Evolutionary conservation across 2,329 filamentous ascomycete species (phyloP).

Genomic region (Aspergillus pseudonomiae): DNA sequence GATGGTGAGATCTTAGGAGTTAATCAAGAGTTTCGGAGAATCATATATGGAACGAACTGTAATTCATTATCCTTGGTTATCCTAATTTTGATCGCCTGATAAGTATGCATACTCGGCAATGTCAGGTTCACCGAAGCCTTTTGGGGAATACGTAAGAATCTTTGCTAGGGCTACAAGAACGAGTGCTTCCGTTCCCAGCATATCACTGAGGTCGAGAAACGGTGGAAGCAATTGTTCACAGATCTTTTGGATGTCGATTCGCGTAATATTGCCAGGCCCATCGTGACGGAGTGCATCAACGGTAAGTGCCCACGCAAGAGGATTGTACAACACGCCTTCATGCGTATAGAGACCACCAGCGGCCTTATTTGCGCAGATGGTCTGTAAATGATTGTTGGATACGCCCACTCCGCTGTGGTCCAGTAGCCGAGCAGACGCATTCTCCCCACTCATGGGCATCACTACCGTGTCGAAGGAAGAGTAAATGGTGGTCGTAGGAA

Average conservation of each 20-base stretch:
- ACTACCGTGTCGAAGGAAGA: constrained; percentile 56
- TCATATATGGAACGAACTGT: no score
- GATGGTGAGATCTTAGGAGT: no score
- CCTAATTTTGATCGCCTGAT: neutral
- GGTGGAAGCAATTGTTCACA: constrained; percentile 38
- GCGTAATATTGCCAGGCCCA: constrained; percentile 46
- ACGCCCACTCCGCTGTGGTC: constrained; percentile 51
- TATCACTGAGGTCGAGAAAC: constrained; percentile 42
- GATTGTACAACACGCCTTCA: constrained; percentile 55
- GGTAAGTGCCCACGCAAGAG: constrained; percentile 45
- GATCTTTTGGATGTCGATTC: constrained; percentile 45
- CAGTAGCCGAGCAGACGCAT: constrained; percentile 49
- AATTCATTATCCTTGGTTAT: neutral
- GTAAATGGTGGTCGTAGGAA: constrained; percentile 59
- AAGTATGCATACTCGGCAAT: constrained; percentile 43
- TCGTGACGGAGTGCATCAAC: constrained; percentile 54
- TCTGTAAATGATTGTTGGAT: constrained; percentile 55
- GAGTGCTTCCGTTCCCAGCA: constrained; percentile 50
- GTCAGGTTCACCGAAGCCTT: constrained; percentile 43
- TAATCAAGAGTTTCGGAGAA: no score
- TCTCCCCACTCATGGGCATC: constrained; percentile 51
- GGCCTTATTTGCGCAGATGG: constrained; percentile 39
- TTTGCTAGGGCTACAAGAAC: constrained; percentile 44
- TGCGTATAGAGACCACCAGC: constrained; percentile 55
- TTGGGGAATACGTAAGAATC: constrained; percentile 37